Conservation (phyloP, 352 stramenopile species). For the Globisporangium yorkense region DNA sequence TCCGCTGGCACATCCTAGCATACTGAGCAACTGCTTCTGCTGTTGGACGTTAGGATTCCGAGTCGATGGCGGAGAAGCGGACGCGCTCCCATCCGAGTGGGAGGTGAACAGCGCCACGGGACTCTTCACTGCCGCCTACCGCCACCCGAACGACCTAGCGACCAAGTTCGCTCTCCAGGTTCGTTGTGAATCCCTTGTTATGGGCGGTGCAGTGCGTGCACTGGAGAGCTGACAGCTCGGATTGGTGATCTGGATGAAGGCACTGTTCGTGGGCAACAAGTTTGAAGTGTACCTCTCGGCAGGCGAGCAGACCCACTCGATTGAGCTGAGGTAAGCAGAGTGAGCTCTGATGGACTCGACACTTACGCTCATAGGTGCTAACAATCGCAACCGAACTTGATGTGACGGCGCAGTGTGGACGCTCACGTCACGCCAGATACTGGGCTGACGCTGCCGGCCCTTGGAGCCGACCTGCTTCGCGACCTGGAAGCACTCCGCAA, state of each 20-base stretch:
- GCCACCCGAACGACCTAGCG: conserved; percentile 38
- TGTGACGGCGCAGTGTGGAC: not conserved
- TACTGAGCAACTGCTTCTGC: not conserved
- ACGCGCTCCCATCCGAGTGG: conserved; percentile 41
- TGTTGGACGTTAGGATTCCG: conserved; percentile 10
- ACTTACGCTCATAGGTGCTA: not conserved
- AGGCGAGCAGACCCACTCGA: conserved; percentile 58
- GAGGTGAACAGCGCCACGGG: conserved; percentile 51
- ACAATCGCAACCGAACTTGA: not conserved
- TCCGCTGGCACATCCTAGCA: too few relatives aligned
- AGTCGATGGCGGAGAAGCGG: not conserved
- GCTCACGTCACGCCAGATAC: conserved; percentile 2
- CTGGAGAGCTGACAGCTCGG: not conserved
- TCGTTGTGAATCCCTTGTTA: not conserved
- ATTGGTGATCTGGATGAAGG: conserved; percentile 7
- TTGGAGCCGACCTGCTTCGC: conserved; percentile 35
- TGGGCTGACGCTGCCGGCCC: conserved; percentile 11
- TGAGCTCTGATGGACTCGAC: too few relatives aligned
- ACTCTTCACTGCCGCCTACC: conserved; percentile 55
- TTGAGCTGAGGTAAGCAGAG: conserved; percentile 51
- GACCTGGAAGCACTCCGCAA: conserved; percentile 41
- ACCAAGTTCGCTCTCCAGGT: conserved; percentile 69
- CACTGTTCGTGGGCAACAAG: conserved; percentile 66
- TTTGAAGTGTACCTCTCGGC: conserved; percentile 79
- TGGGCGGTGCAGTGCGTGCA: not conserved